Evolutionary conservation across 352 stramenopile genomes (phyloP), one percentile per base, ranked within the genome.

Genomic region (Aphanomyces invadans): DNA sequence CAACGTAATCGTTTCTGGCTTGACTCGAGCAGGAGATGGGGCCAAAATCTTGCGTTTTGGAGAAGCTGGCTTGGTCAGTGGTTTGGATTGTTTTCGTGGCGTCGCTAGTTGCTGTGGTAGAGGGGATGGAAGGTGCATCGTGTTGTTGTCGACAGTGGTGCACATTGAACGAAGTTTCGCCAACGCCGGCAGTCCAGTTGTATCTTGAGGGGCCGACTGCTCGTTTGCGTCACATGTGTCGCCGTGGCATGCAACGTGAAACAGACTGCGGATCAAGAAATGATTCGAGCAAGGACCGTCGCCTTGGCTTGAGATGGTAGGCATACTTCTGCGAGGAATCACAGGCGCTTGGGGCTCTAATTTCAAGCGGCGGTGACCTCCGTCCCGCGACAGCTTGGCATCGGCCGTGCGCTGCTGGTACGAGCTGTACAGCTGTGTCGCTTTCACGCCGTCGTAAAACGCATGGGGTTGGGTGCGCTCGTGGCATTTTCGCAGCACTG

Each of bases 371-470:
- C 49, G 49, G 26, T 23, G 7, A 12, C 10, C 46, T 23, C 46
- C 49, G 49, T 21, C 19, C 21, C 49, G 49, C 1, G 9, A 38
- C 25, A 10, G 49, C 49, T 52, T 52, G 44, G 19, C 23, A 19
- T 52, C 12, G 7, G 29, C 49, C 15, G 29, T 21, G 49, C 49
- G 49, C 36, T 57, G 25, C 19, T 33, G 12, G 23, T 33, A 57
- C 49, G 49, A 33, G 29, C 25, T 38, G 29, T 36, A 57, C 29
- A 57, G 2, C 36, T 57, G 49, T 4, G 49, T 57, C 0, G 49
- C 49, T n/a, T 57, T 57, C 11, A 57, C 25, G 25, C 2, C 19
- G 29, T 57, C 49, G 29, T 39, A 57, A 38, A 57, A 57, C 29
- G 49, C 11, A 33, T 57, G 25, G 25, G 15, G 19, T 33, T 11